phyloP scores from a whole-genome alignment of 768 basidiomycete genomes.

The Lactarius vividus region DNA sequence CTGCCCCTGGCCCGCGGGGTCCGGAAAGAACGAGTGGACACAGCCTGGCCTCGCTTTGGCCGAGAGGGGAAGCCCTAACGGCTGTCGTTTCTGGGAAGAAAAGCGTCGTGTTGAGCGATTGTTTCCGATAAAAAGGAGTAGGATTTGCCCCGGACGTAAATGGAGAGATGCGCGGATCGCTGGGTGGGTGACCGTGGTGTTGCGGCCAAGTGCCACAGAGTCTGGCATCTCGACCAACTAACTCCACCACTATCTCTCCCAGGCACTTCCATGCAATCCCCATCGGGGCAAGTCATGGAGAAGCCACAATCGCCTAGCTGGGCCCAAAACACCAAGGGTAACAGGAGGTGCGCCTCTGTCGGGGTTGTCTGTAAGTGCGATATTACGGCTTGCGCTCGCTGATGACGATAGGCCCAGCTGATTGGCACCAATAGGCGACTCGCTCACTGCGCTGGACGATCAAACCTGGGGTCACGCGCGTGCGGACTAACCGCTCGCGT shows the following conservation, averaged over 20 bases:
- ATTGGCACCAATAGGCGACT: not conserved
- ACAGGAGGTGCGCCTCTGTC: not conserved
- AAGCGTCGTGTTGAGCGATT: not conserved
- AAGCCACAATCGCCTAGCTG: not conserved
- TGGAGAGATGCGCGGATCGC: not conserved
- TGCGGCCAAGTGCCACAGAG: not conserved
- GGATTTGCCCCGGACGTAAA: not conserved
- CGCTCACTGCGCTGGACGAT: not conserved
- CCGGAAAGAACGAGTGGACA: not conserved
- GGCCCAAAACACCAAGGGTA: not conserved
- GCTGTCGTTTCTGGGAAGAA: no score
- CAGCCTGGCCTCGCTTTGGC: no score
- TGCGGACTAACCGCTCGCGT: not conserved
- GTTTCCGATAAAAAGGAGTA: not conserved
- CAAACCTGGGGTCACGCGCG: not conserved
- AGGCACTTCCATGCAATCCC: not conserved
- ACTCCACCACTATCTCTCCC: not conserved
- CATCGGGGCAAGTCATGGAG: not conserved
- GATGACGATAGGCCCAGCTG: not conserved
- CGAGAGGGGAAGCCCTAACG: no score
- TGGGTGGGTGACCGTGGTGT: not conserved
- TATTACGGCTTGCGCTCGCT: not conserved
- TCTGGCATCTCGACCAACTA: not conserved
- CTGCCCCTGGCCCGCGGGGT: not conserved
- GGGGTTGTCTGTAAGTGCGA: not conserved